Percentiles rank a stretch among this genome's conserved stretches.
Evolutionary conservation across 1,284 basidiomycete species (phyloP).

Genomic region (Leccinum laetum): DNA sequence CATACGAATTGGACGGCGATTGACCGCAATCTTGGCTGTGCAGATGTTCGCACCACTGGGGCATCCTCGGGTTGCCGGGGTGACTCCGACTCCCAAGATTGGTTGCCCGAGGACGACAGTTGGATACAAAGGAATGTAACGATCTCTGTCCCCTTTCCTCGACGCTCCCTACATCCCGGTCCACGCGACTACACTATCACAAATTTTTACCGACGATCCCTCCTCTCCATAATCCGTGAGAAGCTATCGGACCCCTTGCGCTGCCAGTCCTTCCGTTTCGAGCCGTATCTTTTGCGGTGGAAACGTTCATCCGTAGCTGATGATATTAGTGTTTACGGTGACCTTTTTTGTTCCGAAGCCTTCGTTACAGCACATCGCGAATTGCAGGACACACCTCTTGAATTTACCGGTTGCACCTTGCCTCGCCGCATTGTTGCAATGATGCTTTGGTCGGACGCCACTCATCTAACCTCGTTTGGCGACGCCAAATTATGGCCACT

Average conservation of each 20-base stretch:
- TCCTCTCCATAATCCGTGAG: not conserved
- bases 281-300: not conserved
- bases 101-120: not conserved
- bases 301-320: not conserved
- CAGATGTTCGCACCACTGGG: not conserved
- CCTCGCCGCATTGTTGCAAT: not conserved
- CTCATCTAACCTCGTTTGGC: not conserved
- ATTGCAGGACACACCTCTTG: not conserved
- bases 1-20: not conserved
- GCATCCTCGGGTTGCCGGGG: not conserved
- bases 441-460: not conserved
- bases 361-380: not conserved
- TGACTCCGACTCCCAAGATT: not conserved
- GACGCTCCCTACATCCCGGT: not conserved
- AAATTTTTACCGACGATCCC: not conserved
- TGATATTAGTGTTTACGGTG: not conserved
- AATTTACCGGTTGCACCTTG: not conserved
- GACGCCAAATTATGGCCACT: too few species aligned
- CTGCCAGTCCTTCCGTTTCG: not conserved
- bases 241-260: not conserved
- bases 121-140: too few species aligned
- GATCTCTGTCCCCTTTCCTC: too few species aligned
- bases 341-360: not conserved
- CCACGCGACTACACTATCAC: not conserved
- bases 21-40: not conserved